Evolutionary conservation across 805 yeast genomes (phyloP), one percentile per base, ranked within the genome.

Genomic region (Starmerella vaccinii): DNA sequence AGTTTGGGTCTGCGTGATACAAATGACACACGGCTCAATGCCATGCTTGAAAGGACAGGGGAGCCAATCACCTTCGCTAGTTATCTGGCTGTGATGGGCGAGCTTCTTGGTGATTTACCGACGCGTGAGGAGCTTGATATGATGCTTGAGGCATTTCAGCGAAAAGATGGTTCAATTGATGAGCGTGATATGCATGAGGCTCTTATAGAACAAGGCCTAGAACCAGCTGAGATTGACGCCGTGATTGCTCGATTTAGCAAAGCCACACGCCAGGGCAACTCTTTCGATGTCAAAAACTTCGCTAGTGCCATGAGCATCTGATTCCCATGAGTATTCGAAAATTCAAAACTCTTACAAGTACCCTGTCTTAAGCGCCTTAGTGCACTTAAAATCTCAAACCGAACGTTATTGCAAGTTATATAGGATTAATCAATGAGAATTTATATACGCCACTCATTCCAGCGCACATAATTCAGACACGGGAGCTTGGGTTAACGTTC

Each of bases 31-130:
- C 47, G 30, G 26, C 49, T 59, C 12, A 53, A 57, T 19, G 50
- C 50, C n/a, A 58, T 60, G 63, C 48, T 60, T 21, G 57, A 40
- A 19, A 52, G 57, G 12, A 47, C 61, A 2, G 63, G 63, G n/a
- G 62, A 55, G 34, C 60, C 59, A 15, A 49, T 55, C 19, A 53
- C 59, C 15, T 60, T 58, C 30, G 61, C 61, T 5, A 51, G 52
- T 13, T 60, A 59, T 51, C 52, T 60, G 15, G 54, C 59, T 1
- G 55, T 56, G 13, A 58, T 60, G 61, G 56, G 62, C 22, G 60
- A 52, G 39, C 46, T 55, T 16, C 43, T 59, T 32, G 50, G 50
- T 21, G 57, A 49, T 13, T 45, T 60, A 13, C 60, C 61, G 1
- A 23, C 53, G n/a, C 53, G 56, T 7, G 58, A 54, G 24, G 61